Percentiles rank a stretch among this genome's conserved stretches.
Evolutionary conservation across 2,329 filamentous ascomycete species (phyloP).

Genomic region (Fusarium ramigenum): DNA sequence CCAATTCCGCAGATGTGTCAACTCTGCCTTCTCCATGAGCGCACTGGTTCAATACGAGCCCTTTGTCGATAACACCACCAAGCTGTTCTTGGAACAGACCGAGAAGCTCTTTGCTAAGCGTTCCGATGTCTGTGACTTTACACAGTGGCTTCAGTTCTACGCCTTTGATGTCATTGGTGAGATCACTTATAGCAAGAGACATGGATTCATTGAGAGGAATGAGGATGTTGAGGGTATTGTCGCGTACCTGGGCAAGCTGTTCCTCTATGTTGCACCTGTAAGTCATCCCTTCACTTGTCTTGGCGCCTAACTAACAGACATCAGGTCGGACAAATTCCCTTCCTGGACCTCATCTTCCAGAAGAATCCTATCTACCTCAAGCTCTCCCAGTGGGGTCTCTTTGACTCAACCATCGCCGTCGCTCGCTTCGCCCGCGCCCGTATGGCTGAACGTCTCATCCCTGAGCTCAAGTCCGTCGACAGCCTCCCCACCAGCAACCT

Average conservation of each 20-base stretch:
- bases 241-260: constrained; percentile 68
- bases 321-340: constrained; percentile 77
- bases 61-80: constrained; percentile 78
- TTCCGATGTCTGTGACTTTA: constrained; percentile 62
- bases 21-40: constrained; percentile 80
- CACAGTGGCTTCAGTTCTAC: constrained; percentile 80
- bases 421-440: constrained; percentile 75
- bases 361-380: constrained; percentile 80
- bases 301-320: neutral
- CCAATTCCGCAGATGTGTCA: constrained; percentile 78
- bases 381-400: constrained; percentile 72
- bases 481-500: constrained; percentile 47
- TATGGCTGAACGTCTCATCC: constrained; percentile 69
- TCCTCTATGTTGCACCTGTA: constrained; percentile 77
- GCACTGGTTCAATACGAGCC: constrained; percentile 82
- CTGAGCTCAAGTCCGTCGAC: constrained; percentile 49
- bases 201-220: constrained; percentile 79
- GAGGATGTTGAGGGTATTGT: constrained; percentile 81
- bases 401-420: constrained; percentile 76
- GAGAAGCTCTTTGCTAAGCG: constrained; percentile 62
- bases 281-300: accelerated
- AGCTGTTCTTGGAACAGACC: constrained; percentile 73
- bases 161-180: constrained; percentile 85
- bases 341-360: constrained; percentile 73
- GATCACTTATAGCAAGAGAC: constrained; percentile 77